Evolutionary conservation across 192 early-diverging fungal species (phyloP).

Genomic region (Entomortierella parvispora): DNA sequence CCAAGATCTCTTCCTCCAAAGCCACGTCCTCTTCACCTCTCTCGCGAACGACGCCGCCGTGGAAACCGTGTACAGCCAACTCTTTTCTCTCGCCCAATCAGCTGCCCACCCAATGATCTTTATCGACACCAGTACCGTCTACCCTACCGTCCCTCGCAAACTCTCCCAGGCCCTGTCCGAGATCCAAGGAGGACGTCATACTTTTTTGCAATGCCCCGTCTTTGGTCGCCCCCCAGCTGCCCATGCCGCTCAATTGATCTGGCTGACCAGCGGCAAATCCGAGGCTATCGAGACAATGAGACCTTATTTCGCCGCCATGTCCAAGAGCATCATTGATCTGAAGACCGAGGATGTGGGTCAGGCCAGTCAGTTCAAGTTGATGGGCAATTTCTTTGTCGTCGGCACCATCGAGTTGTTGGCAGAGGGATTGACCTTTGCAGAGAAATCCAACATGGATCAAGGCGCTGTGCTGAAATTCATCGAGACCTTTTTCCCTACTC

Average conservation of each 20-base stretch:
- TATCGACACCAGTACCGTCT: background rate
- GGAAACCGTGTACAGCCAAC: background rate
- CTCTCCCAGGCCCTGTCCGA: background rate
- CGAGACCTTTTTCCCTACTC: constrained; percentile 57
- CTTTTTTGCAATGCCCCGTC: constrained; percentile 56
- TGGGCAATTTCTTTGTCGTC: constrained; percentile 75
- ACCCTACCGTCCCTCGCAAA: background rate
- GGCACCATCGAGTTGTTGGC: constrained; percentile 67
- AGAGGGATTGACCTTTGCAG: constrained; percentile 70
- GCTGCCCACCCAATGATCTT: background rate
- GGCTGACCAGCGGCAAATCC: constrained; percentile 57
- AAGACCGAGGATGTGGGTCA: constrained; percentile 53
- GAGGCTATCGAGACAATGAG: constrained; percentile 41
- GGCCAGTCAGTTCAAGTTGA: constrained; percentile 67
- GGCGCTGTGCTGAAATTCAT: constrained; percentile 64
- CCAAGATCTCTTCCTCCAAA: background rate
- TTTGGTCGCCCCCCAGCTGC: constrained; percentile 61
- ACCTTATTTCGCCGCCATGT: constrained; percentile 49
- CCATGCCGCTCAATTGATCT: constrained; percentile 53
- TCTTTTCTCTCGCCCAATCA: background rate
- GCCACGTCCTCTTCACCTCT: background rate
- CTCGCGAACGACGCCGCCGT: background rate
- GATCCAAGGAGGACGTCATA: background rate
- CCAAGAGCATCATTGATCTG: constrained; percentile 58
- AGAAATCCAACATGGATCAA: constrained; percentile 59